Base-by-base conservation (phyloP, 2,329 filamentous ascomycete genomes). In the Dothideomycetes sp. region DNA sequence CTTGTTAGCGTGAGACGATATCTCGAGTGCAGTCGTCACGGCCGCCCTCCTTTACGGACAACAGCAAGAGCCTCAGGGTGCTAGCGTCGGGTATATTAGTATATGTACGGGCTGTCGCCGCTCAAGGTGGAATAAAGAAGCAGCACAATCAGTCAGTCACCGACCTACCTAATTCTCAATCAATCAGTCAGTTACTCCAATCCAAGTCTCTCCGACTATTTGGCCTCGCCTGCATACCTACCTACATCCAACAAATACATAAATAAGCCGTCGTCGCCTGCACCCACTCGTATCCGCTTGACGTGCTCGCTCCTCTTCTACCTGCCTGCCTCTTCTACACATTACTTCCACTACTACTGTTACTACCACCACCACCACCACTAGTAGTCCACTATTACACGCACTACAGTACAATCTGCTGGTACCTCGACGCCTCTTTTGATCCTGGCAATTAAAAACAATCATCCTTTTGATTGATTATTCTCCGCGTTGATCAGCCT, bases 21-120 rank as follows among this genome's bases (percentile, higher is more conserved):
- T 40, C 37, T 40, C 34, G 42, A 33, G 32, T 40, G 36, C 35
- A 38, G 24, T 41, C 42, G 35, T 44, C 42, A 42, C 33, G 32
- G 17, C 18, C 40, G 31, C 40, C 40, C 40, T 42, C 32, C 32
- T 35, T 35, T 35, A 35, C 32, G 33, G 15, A 28, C 31, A 25
- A 7, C 23, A 8, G n/a, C n/a, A 19, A 34, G 38, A 41, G 33
- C 40, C 27, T 36, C 40, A 42, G 27, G 32, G 40, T 22, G 32
- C 13, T 16, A 17, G 31, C 30, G 38, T 36, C 22, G 29, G 31
- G 39, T 42, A 42, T 42, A 42, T 42, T 27, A 28, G 32, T 42
- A 36, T 30, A 36, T 15, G 19, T 24, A 23, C 8, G 11, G 13
- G 4, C 40, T 33, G 40, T 33, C 40, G 27, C 23, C 36, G 31